A percentile compares a stretch with the other conserved stretches of the same genome.
Conservation (phyloP, 768 basidiomycete genomes). For the Albatrellus ellisii region DNA sequence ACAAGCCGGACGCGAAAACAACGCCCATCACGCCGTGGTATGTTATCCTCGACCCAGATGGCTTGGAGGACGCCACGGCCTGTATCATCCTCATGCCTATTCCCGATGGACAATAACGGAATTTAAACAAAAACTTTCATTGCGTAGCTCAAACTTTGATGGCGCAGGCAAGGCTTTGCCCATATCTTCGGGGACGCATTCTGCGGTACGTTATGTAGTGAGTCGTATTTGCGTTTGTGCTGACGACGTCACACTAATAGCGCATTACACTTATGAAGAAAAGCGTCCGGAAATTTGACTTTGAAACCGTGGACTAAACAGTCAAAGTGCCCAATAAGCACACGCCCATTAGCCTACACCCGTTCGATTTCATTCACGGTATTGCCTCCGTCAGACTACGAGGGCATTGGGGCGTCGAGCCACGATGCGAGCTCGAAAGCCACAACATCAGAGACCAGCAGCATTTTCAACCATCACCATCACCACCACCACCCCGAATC, state of each 20-base stretch:
- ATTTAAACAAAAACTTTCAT: background rate
- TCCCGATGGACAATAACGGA: too few species aligned
- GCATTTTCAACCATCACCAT: conserved; percentile 63
- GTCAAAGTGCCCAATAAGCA: conserved; percentile 13
- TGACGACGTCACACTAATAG: conserved; percentile 36
- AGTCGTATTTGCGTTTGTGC: background rate
- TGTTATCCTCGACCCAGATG: conserved; percentile 49
- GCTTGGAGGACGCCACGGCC: conserved; percentile 41
- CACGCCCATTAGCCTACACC: background rate
- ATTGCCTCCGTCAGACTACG: conserved; percentile 47
- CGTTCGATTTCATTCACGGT: too few species aligned
- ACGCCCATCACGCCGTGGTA: conserved; percentile 57
- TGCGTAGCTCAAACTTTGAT: conserved; percentile 61
- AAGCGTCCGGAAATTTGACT: conserved; percentile 49
- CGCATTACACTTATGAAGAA: conserved; percentile 69
- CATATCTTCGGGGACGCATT: conserved; percentile 69
- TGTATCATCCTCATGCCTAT: conserved; percentile 57
- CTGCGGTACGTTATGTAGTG: conserved; percentile 45
- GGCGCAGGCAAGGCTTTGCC: conserved; percentile 55
- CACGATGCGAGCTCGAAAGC: conserved; percentile 65
- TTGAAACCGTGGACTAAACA: conserved; percentile 38
- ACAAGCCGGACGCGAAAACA: conserved; percentile 36
- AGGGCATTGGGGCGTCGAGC: conserved; percentile 53
- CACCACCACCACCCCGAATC: conserved; percentile 76
- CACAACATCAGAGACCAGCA: conserved; percentile 61